Evolutionary conservation across 2,329 filamentous ascomycete species (phyloP).

Genomic region (Pseudogymnoascus sp.): DNA sequence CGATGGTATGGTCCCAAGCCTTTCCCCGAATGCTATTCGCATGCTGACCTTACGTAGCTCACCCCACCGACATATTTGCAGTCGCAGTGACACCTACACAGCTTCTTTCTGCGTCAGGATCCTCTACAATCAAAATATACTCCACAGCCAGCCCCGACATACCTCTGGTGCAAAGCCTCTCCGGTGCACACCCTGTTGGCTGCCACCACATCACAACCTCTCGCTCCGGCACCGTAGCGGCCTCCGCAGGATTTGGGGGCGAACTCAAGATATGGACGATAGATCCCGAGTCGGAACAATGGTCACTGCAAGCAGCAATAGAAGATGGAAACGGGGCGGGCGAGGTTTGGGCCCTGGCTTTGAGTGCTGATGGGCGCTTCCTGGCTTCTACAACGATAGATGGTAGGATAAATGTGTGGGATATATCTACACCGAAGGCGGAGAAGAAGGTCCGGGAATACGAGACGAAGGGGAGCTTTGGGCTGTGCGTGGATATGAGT

Average conservation of each 20-base stretch:
- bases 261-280: constrained; percentile 76
- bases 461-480: constrained; percentile 89
- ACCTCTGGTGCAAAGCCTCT: constrained; percentile 69
- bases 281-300: constrained; percentile 46
- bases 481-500: constrained; percentile 74
- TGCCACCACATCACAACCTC: constrained; percentile 80
- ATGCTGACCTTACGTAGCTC: constrained; percentile 45
- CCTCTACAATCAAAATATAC: constrained; percentile 73
- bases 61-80: constrained; percentile 76
- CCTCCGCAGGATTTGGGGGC: constrained; percentile 81
- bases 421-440: constrained; percentile 32
- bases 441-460: constrained; percentile 67
- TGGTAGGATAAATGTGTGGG: constrained; percentile 84
- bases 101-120: constrained; percentile 77
- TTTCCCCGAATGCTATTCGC: constrained; percentile 13
- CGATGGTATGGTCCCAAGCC: constrained; percentile 51
- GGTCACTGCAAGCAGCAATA: constrained; percentile 41
- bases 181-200: constrained; percentile 74
- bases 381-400: constrained; percentile 83
- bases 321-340: constrained; percentile 49
- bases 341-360: constrained; percentile 78
- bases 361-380: constrained; percentile 76
- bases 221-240: constrained; percentile 60
- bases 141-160: constrained; percentile 63
- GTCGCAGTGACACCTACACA: constrained; percentile 65